phyloP scores from a whole-genome alignment of 805 yeast species.

The Wickerhamiella bombiphila region DNA sequence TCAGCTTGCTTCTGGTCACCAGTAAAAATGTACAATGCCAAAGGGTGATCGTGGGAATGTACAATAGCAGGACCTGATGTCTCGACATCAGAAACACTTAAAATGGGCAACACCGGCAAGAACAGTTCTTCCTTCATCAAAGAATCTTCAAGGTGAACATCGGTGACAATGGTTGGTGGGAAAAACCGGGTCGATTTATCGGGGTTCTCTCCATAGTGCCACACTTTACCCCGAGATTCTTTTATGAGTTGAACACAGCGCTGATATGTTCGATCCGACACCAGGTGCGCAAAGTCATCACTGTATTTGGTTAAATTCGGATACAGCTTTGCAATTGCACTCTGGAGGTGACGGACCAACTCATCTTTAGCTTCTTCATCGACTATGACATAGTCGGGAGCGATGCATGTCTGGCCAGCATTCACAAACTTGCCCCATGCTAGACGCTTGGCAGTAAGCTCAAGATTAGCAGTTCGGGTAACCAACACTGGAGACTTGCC shows the following conservation, averaged over 20 bases:
- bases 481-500: conserved; percentile 83
- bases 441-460: conserved; percentile 41
- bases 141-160: conserved; percentile 50
- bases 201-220: conserved; percentile 21
- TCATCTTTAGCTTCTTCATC: conserved; percentile 42
- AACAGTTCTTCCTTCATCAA: conserved; percentile 66
- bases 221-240: conserved; percentile 15
- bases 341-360: conserved; percentile 31
- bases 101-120: conserved; percentile 72
- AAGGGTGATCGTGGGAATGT: conserved; percentile 52
- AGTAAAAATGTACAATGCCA: conserved; percentile 63
- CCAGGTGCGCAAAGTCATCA: conserved; percentile 43
- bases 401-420: conserved; percentile 84
- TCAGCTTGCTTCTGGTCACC: conserved; percentile 33
- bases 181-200: conserved; percentile 33
- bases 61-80: conserved; percentile 21
- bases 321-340: conserved; percentile 33
- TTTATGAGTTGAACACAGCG: conserved; percentile 32
- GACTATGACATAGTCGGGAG: conserved; percentile 71
- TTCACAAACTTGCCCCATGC: conserved; percentile 68
- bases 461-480: conserved; percentile 32
- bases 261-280: conserved; percentile 39
- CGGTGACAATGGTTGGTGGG: conserved; percentile 59
- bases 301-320: conserved; percentile 25
- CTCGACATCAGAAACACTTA: conserved; percentile 32